Evolutionary conservation across 257 asterid species (phyloP).

Genomic region (Avicennia marina): DNA sequence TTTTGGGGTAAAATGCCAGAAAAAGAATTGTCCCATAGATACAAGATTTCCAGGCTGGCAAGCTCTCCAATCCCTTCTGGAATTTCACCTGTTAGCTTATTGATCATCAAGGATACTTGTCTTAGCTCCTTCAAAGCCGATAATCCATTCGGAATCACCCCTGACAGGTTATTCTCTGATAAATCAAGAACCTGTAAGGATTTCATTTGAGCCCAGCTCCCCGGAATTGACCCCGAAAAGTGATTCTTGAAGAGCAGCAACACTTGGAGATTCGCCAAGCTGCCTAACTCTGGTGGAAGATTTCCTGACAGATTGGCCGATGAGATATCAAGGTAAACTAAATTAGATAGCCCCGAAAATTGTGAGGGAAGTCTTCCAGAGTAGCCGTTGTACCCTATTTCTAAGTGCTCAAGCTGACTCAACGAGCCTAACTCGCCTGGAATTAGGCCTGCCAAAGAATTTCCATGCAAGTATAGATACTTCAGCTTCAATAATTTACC

Average conservation of each 20-base stretch:
- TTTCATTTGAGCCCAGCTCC: constrained; percentile 33
- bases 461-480: constrained; percentile 59
- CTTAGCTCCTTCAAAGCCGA: constrained; percentile 40
- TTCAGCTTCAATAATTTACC: constrained; percentile 44
- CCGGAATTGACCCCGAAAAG: constrained; percentile 59
- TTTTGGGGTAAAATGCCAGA: constrained; percentile 64
- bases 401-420: constrained; percentile 54
- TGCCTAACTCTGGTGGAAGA: constrained; percentile 50
- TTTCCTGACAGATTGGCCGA: constrained; percentile 59
- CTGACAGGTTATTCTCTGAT: constrained; percentile 64
- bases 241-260: constrained; percentile 53
- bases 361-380: constrained; percentile 43
- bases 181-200: constrained; percentile 53
- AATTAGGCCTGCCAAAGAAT: constrained; percentile 52
- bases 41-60: constrained; percentile 49
- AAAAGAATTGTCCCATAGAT: constrained; percentile 83
- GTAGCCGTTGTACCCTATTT: constrained; percentile 68
- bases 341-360: constrained; percentile 37
- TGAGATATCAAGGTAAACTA: constrained; percentile 67
- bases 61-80: constrained; percentile 71
- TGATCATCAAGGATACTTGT: constrained; percentile 51
- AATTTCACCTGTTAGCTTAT: constrained; percentile 63
- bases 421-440: constrained; percentile 48
- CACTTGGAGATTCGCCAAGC: constrained; percentile 39
- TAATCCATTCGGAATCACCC: constrained; percentile 51